A percentile compares a stretch with the other conserved stretches of the same genome.
phyloP scores from a whole-genome alignment of 2,329 filamentous ascomycete genomes.

The Colletotrichum sp. region DNA sequence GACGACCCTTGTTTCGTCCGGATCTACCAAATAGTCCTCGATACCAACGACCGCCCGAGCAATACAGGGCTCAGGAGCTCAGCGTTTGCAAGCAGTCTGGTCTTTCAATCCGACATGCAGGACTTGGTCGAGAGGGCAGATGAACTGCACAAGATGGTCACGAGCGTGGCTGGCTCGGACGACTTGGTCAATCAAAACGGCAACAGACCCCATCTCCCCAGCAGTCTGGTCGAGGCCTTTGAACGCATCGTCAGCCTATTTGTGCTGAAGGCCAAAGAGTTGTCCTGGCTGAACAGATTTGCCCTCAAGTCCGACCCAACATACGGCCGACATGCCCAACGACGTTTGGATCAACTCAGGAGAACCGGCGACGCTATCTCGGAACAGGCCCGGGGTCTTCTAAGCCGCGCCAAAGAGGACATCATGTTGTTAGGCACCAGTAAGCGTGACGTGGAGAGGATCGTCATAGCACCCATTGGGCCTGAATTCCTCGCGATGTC shows the following conservation, averaged over 20 bases:
- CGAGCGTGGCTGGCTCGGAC: not conserved
- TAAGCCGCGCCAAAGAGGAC: constrained; percentile 22
- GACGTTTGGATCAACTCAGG: not conserved
- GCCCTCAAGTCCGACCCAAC: not conserved
- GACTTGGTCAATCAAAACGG: not conserved
- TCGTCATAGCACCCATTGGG: not conserved
- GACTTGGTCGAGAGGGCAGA: not conserved
- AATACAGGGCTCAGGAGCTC: not conserved
- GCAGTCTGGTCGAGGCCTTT: constrained; percentile 23
- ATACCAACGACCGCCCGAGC: not conserved
- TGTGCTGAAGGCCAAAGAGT: constrained; percentile 8
- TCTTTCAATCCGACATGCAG: not conserved
- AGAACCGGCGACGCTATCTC: not conserved
- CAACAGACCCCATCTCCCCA: constrained; percentile 15
- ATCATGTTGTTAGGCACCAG: constrained; percentile 22
- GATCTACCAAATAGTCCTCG: not conserved
- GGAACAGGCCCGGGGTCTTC: not conserved
- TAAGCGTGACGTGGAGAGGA: not conserved
- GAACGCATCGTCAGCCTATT: constrained; percentile 17
- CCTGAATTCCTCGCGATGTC: constrained; percentile 15
- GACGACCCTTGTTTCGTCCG: not conserved
- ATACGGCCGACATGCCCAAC: not conserved
- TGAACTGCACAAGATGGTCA: constrained; percentile 15
- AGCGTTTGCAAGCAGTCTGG: not conserved
- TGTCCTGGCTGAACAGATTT: constrained; percentile 11